phyloP scores from a whole-genome alignment of 768 basidiomycete species.

The Mycena belliarum region DNA sequence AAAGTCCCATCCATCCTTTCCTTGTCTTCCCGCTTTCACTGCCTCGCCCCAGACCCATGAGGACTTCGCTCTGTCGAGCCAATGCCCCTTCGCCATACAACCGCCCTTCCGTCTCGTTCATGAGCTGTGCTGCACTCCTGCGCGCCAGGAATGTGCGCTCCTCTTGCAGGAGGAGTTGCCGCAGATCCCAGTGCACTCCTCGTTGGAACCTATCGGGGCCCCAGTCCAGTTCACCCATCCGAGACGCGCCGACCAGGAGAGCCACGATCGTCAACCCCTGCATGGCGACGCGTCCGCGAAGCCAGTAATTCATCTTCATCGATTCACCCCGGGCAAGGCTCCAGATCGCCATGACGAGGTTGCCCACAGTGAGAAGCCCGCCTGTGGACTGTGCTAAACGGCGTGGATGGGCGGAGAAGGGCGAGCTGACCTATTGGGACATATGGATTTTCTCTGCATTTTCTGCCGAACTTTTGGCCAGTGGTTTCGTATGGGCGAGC shows the following conservation, averaged over 20 bases:
- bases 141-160: conserved; percentile 19
- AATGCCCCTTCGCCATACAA: conserved; percentile 16
- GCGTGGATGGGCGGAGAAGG: background rate
- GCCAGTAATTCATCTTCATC: conserved; percentile 53
- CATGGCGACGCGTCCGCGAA: conserved; percentile 57
- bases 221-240: conserved; percentile 24
- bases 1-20: conserved; percentile 7
- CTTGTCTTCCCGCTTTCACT: conserved; percentile 12
- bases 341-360: conserved; percentile 52
- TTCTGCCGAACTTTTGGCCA: conserved; percentile 41
- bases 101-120: conserved; percentile 12
- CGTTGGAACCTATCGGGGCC: conserved; percentile 21
- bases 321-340: conserved; percentile 53
- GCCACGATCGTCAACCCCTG: conserved; percentile 59
- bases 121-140: conserved; percentile 17
- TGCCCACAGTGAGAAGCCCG: conserved; percentile 45
- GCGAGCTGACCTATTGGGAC: conserved; percentile 56
- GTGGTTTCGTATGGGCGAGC: conserved; percentile 35
- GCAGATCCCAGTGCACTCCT: conserved; percentile 22
- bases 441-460: conserved; percentile 58
- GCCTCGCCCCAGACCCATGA: conserved; percentile 7
- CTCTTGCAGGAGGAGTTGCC: conserved; percentile 23
- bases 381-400: conserved; percentile 32
- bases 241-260: conserved; percentile 36
- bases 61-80: conserved; percentile 14